Evolutionary conservation across 1,139 yeast species (phyloP).

Genomic region (Suhomyces guaymorum): DNA sequence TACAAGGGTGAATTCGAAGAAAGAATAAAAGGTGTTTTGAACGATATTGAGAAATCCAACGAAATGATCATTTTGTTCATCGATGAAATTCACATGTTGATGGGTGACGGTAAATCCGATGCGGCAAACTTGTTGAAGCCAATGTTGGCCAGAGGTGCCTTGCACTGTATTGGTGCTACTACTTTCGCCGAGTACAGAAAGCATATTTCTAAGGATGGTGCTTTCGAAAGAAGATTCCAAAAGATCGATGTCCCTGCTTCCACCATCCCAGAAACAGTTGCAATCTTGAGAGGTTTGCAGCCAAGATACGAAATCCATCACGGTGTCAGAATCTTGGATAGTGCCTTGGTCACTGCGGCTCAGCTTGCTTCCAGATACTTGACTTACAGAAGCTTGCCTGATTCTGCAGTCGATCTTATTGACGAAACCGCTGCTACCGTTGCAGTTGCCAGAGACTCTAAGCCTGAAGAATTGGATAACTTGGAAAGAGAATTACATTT

Average conservation of each 20-base stretch:
- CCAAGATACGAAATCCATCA: slow-evolving; percentile 96
- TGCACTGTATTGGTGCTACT: slow-evolving; percentile 98
- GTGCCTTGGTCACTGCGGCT: slow-evolving; percentile 93
- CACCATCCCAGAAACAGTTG: slow-evolving; percentile 88
- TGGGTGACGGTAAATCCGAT: slow-evolving; percentile 95
- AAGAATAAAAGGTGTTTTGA: slow-evolving; percentile 91
- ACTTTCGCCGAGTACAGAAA: slow-evolving; percentile 93
- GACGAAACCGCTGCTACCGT: slow-evolving; percentile 98
- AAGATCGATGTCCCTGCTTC: slow-evolving; percentile 95
- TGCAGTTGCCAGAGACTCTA: slow-evolving; percentile 96
- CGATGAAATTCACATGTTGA: slow-evolving; percentile 97
- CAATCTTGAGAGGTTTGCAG: slow-evolving; percentile 94
- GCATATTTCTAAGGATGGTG: slow-evolving; percentile 93
- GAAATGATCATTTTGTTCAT: slow-evolving; percentile 86
- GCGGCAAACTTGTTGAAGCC: slow-evolving; percentile 97
- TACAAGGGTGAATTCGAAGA: slow-evolving; percentile 99
- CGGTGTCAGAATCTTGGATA: slow-evolving; percentile 94
- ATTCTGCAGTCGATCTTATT: slow-evolving; percentile 93
- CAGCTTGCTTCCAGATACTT: slow-evolving; percentile 92
- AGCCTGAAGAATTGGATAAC: slow-evolving; percentile 93
- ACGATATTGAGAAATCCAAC: slow-evolving; percentile 86
- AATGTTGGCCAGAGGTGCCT: slow-evolving; percentile 92
- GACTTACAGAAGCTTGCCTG: slow-evolving; percentile 95
- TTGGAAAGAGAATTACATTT: slow-evolving; percentile 90
- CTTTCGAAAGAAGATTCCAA: slow-evolving; percentile 98